A percentile compares a stretch with the other conserved stretches of the same genome.
These are phyloP conservation scores for Hypocrella siamensis DNA, from an alignment of 2,329 filamentous ascomycete genomes.

Conservation along the genomic window DNA sequence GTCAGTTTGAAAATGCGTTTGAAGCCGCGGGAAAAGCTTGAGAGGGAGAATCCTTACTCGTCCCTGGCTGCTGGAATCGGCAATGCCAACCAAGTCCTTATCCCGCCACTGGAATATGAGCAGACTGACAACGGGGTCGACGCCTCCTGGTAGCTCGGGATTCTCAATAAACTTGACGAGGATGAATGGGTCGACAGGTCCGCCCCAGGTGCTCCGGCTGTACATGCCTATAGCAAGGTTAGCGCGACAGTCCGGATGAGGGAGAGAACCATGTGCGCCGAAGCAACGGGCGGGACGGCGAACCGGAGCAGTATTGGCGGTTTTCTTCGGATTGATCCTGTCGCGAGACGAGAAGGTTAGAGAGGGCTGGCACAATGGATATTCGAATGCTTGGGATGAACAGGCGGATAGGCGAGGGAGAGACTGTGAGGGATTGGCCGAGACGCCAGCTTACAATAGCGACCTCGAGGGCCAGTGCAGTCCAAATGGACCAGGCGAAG, in stretches of 20 bases:
- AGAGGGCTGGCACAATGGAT: too few relatives aligned
- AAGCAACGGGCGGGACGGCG: constrained; percentile 8
- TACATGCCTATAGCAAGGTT: constrained; percentile 59
- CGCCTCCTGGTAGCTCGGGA: constrained; percentile 35
- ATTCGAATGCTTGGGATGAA: too few relatives aligned
- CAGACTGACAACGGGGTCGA: constrained; percentile 65
- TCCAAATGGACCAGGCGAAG: constrained; percentile 38
- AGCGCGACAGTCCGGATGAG: constrained; percentile 1
- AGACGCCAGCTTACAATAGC: constrained; percentile 23
- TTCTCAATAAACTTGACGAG: constrained; percentile 57
- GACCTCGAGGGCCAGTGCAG: constrained; percentile 40
- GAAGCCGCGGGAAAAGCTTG: constrained; percentile 1
- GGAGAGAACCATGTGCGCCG: background rate
- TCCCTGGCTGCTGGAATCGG: constrained; percentile 39
- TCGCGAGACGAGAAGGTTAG: constrained; percentile 7
- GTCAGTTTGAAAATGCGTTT: constrained; percentile 2
- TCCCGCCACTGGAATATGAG: constrained; percentile 94
- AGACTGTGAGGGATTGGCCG: background rate
- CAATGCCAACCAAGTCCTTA: constrained; percentile 59
- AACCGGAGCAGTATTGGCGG: constrained; percentile 62
- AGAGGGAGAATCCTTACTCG: constrained; percentile 1
- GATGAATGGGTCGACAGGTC: constrained; percentile 78
- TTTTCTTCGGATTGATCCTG: constrained; percentile 66
- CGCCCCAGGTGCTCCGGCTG: constrained; percentile 76
- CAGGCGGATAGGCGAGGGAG: background rate